Conservation (phyloP, 2,329 filamentous ascomycete genomes). For the Colletotrichum sublineola region DNA sequence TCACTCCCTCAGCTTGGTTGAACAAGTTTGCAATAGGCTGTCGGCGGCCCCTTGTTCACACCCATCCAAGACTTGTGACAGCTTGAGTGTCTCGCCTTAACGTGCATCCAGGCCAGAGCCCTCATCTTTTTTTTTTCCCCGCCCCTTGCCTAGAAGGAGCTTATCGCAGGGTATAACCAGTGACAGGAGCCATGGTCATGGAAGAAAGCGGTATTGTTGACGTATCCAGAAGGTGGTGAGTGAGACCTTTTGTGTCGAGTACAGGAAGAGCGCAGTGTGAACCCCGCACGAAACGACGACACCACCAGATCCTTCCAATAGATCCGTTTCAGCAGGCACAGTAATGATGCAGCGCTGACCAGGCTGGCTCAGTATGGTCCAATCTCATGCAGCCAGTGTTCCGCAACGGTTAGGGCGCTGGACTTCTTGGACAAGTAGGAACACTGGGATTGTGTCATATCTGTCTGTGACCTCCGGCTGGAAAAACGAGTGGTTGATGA, state of each 20-base stretch:
- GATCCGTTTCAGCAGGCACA: slow-evolving; percentile 30
- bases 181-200: slow-evolving; percentile 8
- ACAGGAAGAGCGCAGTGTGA: background rate
- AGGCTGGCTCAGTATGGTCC: slow-evolving; percentile 12
- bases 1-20: slow-evolving; percentile 17
- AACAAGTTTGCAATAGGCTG: slow-evolving; percentile 20
- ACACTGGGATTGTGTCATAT: background rate
- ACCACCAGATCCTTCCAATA: slow-evolving; percentile 31
- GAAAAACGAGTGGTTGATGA: slow-evolving; percentile 7
- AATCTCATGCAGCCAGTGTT: slow-evolving; percentile 17
- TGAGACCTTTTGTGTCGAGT: background rate
- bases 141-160: background rate
- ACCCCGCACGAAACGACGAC: slow-evolving; percentile 34
- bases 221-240: slow-evolving; percentile 22
- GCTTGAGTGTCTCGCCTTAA: slow-evolving; percentile 2
- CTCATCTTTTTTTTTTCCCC: background rate
- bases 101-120: background rate
- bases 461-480: background rate
- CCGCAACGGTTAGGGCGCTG: slow-evolving; percentile 18
- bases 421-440: background rate
- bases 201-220: background rate
- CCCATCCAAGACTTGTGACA: background rate
- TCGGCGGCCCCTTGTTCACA: slow-evolving; percentile 3
- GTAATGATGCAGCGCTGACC: slow-evolving; percentile 22
- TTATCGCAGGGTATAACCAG: slow-evolving; percentile 21